Base-by-base conservation (phyloP, 768 basidiomycete species). In the Tulasnella sp. region DNA sequence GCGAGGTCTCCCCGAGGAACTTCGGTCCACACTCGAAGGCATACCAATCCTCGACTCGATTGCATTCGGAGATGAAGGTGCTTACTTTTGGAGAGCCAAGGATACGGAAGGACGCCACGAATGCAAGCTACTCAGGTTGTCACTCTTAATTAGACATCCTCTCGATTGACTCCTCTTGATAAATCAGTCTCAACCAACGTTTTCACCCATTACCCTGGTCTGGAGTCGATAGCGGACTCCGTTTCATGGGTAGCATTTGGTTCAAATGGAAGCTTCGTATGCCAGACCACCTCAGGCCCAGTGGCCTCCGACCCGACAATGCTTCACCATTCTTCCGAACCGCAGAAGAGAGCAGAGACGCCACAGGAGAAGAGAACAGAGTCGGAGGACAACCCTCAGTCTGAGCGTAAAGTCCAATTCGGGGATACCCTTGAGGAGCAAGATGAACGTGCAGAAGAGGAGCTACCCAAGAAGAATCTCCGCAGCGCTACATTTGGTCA, bases 171-270 rank as follows among this genome's bases (percentile, higher is more conserved):
- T 34, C 28, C n/a, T 5, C 46, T 46, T n/a, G 41, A 54, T 46
- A 22, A 31, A 37, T 44, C 20, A 76, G 76, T 76, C 41, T 76
- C 76, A 76, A 24, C n/a, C 34, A 58, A 46, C n/a, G 22, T 28
- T 8, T 76, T 58, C 16, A 34, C 34, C 6, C 34, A 46, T n/a
- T 76, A 76, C 54, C 76, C 42, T 20, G 31, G 28, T 7, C 42
- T 76, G 46, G 46, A 76, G 31, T n/a, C 41, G 20, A 44, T 76
- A 41, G 20, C 41, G 4, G 76, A 76, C 54, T 24, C 34, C 22
- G 46, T 76, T 37, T 34, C 34, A 46, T 76, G 76, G 76, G 76
- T 76, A 31, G 76, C 76, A 58, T 76, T 76, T 24, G 76, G 76
- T 34, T 48, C 76, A 22, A 58, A 76, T 37, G 46, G 76, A 44